Evolutionary conservation across 495 filamentous ascomycete genomes (phyloP).

Genomic region (Daldinia vernicosa): DNA sequence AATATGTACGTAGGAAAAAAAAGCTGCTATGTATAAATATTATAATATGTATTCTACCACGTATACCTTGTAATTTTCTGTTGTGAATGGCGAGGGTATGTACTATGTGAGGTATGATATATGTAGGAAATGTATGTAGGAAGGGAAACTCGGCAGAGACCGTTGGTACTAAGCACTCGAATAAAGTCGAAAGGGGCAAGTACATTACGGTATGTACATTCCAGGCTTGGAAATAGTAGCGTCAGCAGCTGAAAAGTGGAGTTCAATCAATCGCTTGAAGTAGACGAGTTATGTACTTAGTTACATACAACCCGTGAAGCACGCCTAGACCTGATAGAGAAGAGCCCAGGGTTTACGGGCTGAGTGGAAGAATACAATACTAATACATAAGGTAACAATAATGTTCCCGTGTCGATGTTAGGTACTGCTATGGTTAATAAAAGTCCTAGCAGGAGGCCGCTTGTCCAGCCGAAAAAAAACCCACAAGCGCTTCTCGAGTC

Average conservation of each 20-base stretch:
- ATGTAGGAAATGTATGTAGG: conserved; percentile 3
- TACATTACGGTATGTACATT: conserved; percentile 30
- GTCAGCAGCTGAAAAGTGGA: conserved; percentile 46
- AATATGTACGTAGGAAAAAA: conserved; percentile 8
- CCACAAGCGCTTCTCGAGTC: conserved; percentile 24
- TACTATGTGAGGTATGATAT: conserved; percentile 8
- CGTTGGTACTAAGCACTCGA: conserved; percentile 31
- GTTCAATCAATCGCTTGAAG: conserved; percentile 10
- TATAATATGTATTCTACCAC: too few species aligned
- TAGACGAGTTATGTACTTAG: conserved; percentile 29
- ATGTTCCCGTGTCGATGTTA: not conserved
- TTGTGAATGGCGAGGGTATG: conserved; percentile 7
- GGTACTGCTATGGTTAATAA: not conserved
- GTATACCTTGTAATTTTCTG: not conserved
- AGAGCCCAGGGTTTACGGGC: not conserved
- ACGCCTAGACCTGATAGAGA: conserved; percentile 10
- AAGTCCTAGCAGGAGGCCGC: not conserved
- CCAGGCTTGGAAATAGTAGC: conserved; percentile 37
- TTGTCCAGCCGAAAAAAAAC: conserved; percentile 4
- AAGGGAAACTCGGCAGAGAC: conserved; percentile 31
- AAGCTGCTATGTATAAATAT: too few species aligned
- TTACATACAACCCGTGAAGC: conserved; percentile 8
- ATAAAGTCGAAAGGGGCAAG: conserved; percentile 36
- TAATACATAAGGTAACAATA: not conserved
- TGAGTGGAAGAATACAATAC: not conserved